These are phyloP conservation scores for Naganishia sp. DNA, from an alignment of 1,284 basidiomycete genomes.

Conservation along the genomic window DNA sequence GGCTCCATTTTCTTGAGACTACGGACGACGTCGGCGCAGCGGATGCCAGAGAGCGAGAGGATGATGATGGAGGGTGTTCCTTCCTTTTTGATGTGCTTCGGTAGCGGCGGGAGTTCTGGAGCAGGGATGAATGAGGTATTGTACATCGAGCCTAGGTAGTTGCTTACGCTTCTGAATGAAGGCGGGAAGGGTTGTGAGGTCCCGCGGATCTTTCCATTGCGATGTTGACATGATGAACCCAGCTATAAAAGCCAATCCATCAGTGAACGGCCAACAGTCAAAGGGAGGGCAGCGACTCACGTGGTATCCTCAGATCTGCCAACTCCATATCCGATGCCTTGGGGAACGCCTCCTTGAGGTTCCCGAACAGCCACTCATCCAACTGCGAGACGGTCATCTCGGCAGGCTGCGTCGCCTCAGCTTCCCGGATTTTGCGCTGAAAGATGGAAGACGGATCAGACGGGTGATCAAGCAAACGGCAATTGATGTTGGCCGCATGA, in stretches of 20 bases:
- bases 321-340: conserved; percentile 49
- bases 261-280: too few species aligned
- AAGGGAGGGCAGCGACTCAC: conserved; percentile 32
- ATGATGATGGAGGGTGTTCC: conserved; percentile 50
- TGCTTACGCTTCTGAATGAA: conserved; percentile 33
- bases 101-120: conserved; percentile 36
- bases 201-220: conserved; percentile 20
- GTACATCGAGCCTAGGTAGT: neutral
- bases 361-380: conserved; percentile 25
- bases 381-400: conserved; percentile 30
- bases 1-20: conserved; percentile 43
- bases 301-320: conserved; percentile 44
- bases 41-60: conserved; percentile 49
- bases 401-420: conserved; percentile 24
- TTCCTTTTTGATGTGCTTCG: conserved; percentile 38
- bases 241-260: conserved; percentile 1
- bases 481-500: neutral
- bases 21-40: conserved; percentile 54
- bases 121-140: neutral
- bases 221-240: conserved; percentile 25
- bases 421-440: conserved; percentile 29
- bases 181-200: conserved; percentile 25
- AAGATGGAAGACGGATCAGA: neutral
- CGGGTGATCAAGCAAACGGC: neutral
- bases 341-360: conserved; percentile 37